Base-by-base conservation (phyloP, 202 grass and related monocot genomes). In the Setaria viridis region DNA sequence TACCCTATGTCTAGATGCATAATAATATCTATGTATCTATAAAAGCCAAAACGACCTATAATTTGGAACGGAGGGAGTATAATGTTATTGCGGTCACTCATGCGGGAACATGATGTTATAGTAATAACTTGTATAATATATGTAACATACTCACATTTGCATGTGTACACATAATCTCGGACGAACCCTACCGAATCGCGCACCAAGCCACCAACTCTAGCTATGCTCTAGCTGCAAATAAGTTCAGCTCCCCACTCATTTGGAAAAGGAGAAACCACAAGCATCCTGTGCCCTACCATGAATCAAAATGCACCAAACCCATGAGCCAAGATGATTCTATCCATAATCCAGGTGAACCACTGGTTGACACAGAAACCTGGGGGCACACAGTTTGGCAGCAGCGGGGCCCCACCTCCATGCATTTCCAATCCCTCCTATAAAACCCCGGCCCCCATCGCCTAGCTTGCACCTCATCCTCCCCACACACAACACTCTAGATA, bases 301-400 rank as follows among this genome's bases (percentile, higher is more conserved):
- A 63, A 63, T 63, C 60, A 67, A 69, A 55, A n/a, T 20, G 39
- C 39, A 68, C 62, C 48, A 77, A 85, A 85, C 16, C 82, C 73
- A 77, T 46, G 15, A 84, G 13, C 72, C 72, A n/a, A 62, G 20
- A 6, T 84, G 72, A 41, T 76, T 14, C 43, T 30, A 63, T 32
- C 70, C 70, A 53, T 74, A 49, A 74, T 15, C 30, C 46, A 19
- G 48, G 47, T 74, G 34, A 41, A 80, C 49, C 32, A 80, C 57
- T 37, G 20, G 83, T 72, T 75, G 54, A 34, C 65, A 72, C 3
- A 87, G 4, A 57, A 58, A 48, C 72, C 56, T 41, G 39, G 66
- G 82, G 66, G 80, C 75, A 76, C 89, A 87, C 59, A 90, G 80
- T 78, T 87, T 64, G 32, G 37, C 35, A 37, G 76, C 37, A 57